phyloP scores from a whole-genome alignment of 805 yeast genomes.

The Zygoascus biomembranicola region DNA sequence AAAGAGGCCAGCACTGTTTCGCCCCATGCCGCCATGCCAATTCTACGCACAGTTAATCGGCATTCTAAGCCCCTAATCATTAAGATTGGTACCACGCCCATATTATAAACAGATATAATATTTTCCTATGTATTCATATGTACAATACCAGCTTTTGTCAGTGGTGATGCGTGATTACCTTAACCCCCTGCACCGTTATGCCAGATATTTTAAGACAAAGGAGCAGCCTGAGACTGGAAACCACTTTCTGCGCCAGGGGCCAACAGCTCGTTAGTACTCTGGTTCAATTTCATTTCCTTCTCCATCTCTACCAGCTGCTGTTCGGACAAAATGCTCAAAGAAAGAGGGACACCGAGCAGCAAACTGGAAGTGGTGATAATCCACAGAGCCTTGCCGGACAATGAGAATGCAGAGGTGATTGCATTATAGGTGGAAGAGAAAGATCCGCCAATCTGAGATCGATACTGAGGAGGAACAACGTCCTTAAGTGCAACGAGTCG shows the following conservation, averaged over 20 bases:
- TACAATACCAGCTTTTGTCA: too few species aligned
- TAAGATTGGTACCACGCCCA: too few species aligned
- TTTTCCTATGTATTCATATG: background rate
- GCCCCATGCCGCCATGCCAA: background rate
- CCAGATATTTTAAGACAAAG: background rate
- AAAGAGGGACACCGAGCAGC: constrained; percentile 85
- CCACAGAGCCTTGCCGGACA: constrained; percentile 78
- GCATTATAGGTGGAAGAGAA: constrained; percentile 27
- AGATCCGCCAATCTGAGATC: constrained; percentile 39
- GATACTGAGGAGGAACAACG: constrained; percentile 80
- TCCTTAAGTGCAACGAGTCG: constrained; percentile 89
- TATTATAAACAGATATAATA: background rate
- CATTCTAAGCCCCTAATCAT: too few species aligned
- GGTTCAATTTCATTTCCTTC: constrained; percentile 62
- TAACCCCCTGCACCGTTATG: too few species aligned
- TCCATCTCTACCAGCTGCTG: constrained; percentile 92
- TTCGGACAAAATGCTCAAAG: constrained; percentile 82
- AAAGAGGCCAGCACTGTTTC: background rate
- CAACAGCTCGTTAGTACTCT: constrained; percentile 23
- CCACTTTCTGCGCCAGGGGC: constrained; percentile 33
- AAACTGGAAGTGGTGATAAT: constrained; percentile 72
- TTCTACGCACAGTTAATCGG: too few species aligned
- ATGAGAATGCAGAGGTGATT: constrained; percentile 42
- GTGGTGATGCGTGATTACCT: too few species aligned
- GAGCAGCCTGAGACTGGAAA: constrained; percentile 24